A percentile compares a stretch with the other conserved stretches of the same genome.
These are phyloP conservation scores for Penicillium soppii DNA, from an alignment of 495 filamentous ascomycete species.

Conservation along the genomic window DNA sequence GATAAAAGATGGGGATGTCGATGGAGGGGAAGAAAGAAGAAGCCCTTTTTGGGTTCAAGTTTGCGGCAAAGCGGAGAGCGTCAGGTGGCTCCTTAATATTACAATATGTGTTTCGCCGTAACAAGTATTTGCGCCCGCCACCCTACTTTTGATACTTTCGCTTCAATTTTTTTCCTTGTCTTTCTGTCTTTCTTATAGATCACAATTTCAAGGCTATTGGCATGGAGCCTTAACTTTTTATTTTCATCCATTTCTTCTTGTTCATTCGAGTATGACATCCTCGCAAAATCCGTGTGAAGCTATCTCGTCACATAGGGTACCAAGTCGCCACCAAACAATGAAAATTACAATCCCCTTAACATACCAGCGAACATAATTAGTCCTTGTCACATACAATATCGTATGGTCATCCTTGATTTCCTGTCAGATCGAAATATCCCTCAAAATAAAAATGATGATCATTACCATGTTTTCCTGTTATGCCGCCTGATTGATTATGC, in stretches of 20 bases:
- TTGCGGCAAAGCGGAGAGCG: slow-evolving; percentile 35
- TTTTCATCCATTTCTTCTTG: not conserved
- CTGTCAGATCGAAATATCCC: slow-evolving; percentile 19
- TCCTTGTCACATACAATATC: slow-evolving; percentile 4
- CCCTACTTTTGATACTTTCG: slow-evolving; percentile 9
- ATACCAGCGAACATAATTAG: slow-evolving; percentile 4
- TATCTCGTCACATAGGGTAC: not conserved
- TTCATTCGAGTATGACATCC: too few relatives aligned
- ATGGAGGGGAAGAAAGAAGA: slow-evolving; percentile 14
- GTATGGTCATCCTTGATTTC: not conserved
- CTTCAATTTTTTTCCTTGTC: not conserved
- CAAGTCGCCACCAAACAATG: slow-evolving; percentile 1
- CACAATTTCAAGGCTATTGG: too few relatives aligned
- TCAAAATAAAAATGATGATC: not conserved
- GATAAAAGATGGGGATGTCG: slow-evolving; percentile 1
- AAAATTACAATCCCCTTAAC: slow-evolving; percentile 4
- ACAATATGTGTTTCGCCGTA: slow-evolving; percentile 13
- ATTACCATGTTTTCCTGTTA: not conserved
- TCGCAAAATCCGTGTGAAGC: too few relatives aligned
- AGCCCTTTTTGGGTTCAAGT: slow-evolving; percentile 19
- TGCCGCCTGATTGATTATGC: slow-evolving; percentile 4
- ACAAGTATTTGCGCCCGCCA: slow-evolving; percentile 26
- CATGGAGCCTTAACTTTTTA: not conserved
- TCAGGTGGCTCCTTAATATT: slow-evolving; percentile 39
- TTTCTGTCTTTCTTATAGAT: not conserved